Base-by-base conservation (phyloP, 129 eudicot species). In the Lactuca sativa region DNA sequence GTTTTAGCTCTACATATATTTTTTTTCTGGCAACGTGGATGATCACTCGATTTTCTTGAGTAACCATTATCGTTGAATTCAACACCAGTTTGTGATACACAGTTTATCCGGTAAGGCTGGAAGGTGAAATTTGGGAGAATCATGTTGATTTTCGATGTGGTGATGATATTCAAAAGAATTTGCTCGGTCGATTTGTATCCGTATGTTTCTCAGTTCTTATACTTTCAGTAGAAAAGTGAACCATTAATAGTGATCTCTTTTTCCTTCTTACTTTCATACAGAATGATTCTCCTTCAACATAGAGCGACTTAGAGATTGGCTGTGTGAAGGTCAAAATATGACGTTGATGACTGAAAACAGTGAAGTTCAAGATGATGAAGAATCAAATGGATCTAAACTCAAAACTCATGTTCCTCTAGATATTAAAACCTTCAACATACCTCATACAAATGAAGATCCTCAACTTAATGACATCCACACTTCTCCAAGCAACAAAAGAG, bases 331-430 rank as follows among this genome's bases (percentile, higher is more conserved):
- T 44, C 18, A 34, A 60, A 60, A 60, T 10, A 51, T 40, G 47
- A 88, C 84, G 95, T 67, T 49, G 33, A 71, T 83, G 36, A 66
- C 69, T 38, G 79, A 74, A 77, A 77, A 62, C 43, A 75, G 72
- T 30, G 86, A 64, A 67, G 41, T 12, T 55, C 75, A 80, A 79
- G 88, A 56, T 21, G 68, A 75, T 66, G 57, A 67, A 64, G 57
- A 67, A 64, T 44, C 76, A 65, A 59, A 33, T 38, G 74, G 32
- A 75, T 36, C 49, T 71, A 69, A 79, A 67, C 60, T 72, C 73
- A 81, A 70, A 73, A 74, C 65, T 65, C 81, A 25, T 4, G 40
- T 25, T 47, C 82, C 85, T 31, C 82, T 80, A 30, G 75, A 78
- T 71, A 83, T 78, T 56, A 72, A 78, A 14, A 71, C 83, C n/a